A percentile compares a stretch with the other conserved stretches of the same genome.
Evolutionary conservation across 2,329 filamentous ascomycete species (phyloP).

Genomic region (Sphaerostilbella broomeana): DNA sequence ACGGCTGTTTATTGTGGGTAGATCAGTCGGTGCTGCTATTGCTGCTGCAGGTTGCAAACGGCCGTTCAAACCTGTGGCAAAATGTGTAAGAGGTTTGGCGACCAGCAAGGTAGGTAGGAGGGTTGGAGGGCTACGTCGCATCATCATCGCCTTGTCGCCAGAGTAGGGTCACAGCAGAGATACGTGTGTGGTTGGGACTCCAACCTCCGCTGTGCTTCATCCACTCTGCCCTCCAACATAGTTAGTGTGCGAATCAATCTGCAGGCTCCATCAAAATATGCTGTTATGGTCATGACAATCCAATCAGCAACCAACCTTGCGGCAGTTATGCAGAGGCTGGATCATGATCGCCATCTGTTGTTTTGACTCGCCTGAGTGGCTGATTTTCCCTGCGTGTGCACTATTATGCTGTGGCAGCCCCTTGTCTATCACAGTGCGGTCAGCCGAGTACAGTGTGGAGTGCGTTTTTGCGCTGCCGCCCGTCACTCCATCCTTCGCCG

Average conservation of each 20-base stretch:
- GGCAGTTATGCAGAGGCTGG: conserved; percentile 20
- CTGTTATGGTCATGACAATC: conserved; percentile 16
- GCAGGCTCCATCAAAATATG: conserved; percentile 17
- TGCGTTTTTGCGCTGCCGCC: neutral
- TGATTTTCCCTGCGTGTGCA: too few species aligned
- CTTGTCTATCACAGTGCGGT: conserved; percentile 8
- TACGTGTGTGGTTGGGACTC: conserved; percentile 10
- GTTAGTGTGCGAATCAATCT: too few species aligned
- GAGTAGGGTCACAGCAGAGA: neutral
- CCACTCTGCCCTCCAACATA: conserved; percentile 10
- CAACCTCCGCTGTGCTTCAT: conserved; percentile 4
- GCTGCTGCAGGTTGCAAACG: conserved; percentile 12
- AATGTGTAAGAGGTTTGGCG: conserved; percentile 7
- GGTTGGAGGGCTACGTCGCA: conserved; percentile 20
- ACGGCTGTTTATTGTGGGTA: conserved; percentile 16
- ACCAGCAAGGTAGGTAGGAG: conserved; percentile 13
- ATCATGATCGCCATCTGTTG: conserved; percentile 19
- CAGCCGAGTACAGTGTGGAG: conserved; percentile 6
- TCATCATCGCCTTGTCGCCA: conserved; percentile 4
- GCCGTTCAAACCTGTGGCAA: conserved; percentile 11
- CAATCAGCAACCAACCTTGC: conserved; percentile 16
- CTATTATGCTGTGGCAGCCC: conserved; percentile 13
- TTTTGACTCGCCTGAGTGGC: conserved; percentile 16
- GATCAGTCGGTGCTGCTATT: too few species aligned
- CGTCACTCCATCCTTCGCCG: neutral